Base-by-base conservation (phyloP, 805 yeast genomes). In the Saturnispora mendoncae region DNA sequence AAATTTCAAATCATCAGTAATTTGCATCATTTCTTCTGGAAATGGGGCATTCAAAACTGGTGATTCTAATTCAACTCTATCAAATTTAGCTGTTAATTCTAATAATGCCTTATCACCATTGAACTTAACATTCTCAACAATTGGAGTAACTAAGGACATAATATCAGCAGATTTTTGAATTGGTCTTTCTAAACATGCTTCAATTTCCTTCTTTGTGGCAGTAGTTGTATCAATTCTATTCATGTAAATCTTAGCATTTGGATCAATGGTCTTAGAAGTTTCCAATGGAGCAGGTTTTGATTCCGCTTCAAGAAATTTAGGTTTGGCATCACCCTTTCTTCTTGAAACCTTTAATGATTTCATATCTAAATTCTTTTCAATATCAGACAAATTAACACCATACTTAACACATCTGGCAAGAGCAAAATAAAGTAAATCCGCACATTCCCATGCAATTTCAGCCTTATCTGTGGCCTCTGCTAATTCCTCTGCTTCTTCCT, bases 401-500 rank as follows among this genome's bases (percentile, higher is more conserved):
- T 77, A 68, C 61, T 84, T 73, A 38, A 67, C 66, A 51, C 76
- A 71, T 66, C 71, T 69, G 8, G 71, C 64, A 61, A 75, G 52
- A 5, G 72, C 74, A 56, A 75, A 75, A 52, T 75, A 75, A 21
- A 75, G 49, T 59, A 92, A 69, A 60, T 92, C 98, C 7, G 98
- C 98, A 40, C 94, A 90, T 65, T 92, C 98, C 96, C 96, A 92
- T 0, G 97, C 82, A 41, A 86, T 73, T 43, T 90, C 67, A 2
- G 72, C 73, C 52, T 71, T 71, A 5, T 67, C 54, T 28, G 68
- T 69, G 14, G 98, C 97, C 44, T 87, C 96, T 25, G 87, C 77
- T 47, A 92, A 74, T 62, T 92, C 98, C 55, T 90, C 97, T 33
- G 96, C 94, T 64, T 92, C 98, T 65, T 92, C 98, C 60, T 78